A percentile compares a stretch with the other conserved stretches of the same genome.
Evolutionary conservation across 2,329 filamentous ascomycete species (phyloP).

Genomic region (Nannizziopsis arthrosporioides): DNA sequence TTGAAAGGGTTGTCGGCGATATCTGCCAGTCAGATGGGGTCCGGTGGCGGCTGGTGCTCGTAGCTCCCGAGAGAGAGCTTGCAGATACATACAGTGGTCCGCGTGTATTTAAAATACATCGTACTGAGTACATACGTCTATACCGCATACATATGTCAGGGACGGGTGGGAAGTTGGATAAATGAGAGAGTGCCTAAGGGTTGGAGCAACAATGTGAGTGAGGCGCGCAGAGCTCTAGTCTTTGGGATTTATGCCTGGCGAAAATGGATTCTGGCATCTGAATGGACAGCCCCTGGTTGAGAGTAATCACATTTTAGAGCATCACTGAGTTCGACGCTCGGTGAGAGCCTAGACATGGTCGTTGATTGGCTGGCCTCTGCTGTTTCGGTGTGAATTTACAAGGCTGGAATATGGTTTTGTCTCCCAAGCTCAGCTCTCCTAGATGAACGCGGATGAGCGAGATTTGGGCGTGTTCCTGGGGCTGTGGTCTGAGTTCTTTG

Average conservation of each 20-base stretch:
- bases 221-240: slow-evolving; percentile 14
- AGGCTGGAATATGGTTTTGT: too few relatives aligned
- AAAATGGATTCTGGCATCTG: slow-evolving; percentile 6
- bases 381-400: neutral
- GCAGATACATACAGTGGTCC: too few relatives aligned
- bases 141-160: slow-evolving; percentile 8
- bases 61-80: too few relatives aligned
- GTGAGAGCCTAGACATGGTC: neutral
- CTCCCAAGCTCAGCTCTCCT: too few relatives aligned
- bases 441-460: too few relatives aligned
- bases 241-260: slow-evolving; percentile 5
- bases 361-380: neutral
- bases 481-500: too few relatives aligned
- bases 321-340: slow-evolving; percentile 1
- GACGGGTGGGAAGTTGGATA: neutral
- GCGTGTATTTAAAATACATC: neutral
- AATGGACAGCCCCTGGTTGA: slow-evolving; percentile 4
- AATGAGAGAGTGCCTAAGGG: slow-evolving; percentile 1
- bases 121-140: slow-evolving; percentile 2
- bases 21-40: too few relatives aligned
- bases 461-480: too few relatives aligned
- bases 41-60: too few relatives aligned
- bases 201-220: slow-evolving; percentile 1
- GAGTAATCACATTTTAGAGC: neutral
- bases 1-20: too few relatives aligned